Base-by-base conservation (phyloP, 805 yeast species). In the Ogataea nonfermentans region DNA sequence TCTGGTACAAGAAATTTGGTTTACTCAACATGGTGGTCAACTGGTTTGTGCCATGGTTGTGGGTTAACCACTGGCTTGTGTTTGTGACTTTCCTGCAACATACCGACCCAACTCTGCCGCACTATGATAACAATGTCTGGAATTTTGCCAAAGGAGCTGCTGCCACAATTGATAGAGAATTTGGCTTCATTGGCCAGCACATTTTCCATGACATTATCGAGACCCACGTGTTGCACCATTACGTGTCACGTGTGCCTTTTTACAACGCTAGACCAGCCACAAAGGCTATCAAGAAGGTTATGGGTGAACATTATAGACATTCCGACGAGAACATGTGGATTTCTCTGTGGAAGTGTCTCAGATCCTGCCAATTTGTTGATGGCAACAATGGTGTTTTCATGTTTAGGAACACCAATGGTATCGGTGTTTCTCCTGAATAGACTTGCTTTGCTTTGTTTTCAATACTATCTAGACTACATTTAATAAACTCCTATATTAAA, bases 291-390 rank as follows among this genome's bases (percentile, higher is more conserved):
- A 68, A 65, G 52, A 63, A 70, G 53, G 78, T 75, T 28, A 66
- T 74, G 72, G 79, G 79, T 43, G 62, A 65, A 24, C 76, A 73
- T 55, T 75, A 75, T 54, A 59, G 69, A 47, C 63, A 73, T 52
- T 54, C 63, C 24, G 77, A 68, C 48, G 79, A 75, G 53, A 73
- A 67, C 59, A 77, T 78, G 82, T 77, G 79, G 77, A 48, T 55
- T 17, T 61, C 76, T 17, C 62, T 78, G 47, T 78, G 84, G 84
- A 71, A 73, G 46, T 65, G 70, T 47, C 65, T 73, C 36, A 76
- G 90, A 63, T 47, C 71, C 44, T 83, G 90, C 63, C 86, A 81
- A 63, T 83, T 74, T 49, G 85, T 83, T 40, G 87, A 79, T 46
- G 86, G 83, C 52, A 73, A 74, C 33, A 67, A 71, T 32, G 87